Percentiles rank a stretch among this genome's conserved stretches.
phyloP scores from a whole-genome alignment of 495 filamentous ascomycete species.

The Xylaria intraflava region DNA sequence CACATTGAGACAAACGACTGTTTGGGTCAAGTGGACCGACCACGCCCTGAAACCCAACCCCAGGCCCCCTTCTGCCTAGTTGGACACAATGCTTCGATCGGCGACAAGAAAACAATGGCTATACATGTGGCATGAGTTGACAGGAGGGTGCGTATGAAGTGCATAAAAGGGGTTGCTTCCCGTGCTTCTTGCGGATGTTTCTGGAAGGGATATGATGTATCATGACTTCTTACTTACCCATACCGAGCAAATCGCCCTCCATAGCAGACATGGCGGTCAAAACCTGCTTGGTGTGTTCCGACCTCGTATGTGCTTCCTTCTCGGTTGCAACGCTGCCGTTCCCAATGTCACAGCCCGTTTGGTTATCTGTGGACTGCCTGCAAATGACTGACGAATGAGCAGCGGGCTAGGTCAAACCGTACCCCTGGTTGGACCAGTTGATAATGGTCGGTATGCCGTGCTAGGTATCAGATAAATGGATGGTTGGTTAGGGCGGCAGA shows the following conservation, averaged over 20 bases:
- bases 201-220: neutral
- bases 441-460: constrained; percentile 6
- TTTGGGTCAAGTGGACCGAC: constrained; percentile 30
- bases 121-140: neutral
- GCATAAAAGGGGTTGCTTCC: constrained; percentile 5
- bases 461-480: constrained; percentile 7
- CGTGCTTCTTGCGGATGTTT: neutral
- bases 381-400: constrained; percentile 5
- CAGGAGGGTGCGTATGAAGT: neutral
- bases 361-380: neutral
- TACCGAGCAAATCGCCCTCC: constrained; percentile 12
- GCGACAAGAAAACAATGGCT: neutral
- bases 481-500: neutral
- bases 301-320: constrained; percentile 7
- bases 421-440: constrained; percentile 1
- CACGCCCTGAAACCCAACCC: neutral
- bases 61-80: neutral
- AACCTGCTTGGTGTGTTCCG: constrained; percentile 7
- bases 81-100: neutral
- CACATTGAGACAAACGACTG: constrained; percentile 43
- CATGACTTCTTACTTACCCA: constrained; percentile 7
- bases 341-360: neutral
- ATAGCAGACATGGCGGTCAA: constrained; percentile 11
- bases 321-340: constrained; percentile 8
- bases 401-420: neutral